Conservation (phyloP, 2,329 filamentous ascomycete species). For the Phaeosphaeria sp. region DNA sequence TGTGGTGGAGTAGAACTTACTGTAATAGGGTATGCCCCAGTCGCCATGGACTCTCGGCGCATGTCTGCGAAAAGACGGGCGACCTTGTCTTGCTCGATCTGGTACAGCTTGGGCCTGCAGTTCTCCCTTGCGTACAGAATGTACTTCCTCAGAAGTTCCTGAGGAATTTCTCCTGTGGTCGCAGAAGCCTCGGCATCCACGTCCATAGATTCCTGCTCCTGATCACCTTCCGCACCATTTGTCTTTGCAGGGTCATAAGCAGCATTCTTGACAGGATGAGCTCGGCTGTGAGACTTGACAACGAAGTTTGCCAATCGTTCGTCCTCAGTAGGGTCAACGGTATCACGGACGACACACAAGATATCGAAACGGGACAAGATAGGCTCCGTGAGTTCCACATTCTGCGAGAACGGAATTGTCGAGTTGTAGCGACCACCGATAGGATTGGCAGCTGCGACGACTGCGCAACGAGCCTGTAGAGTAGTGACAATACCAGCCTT, state of each 20-base stretch:
- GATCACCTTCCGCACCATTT: constrained; percentile 34
- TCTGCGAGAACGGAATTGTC: constrained; percentile 93
- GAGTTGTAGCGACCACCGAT: constrained; percentile 97
- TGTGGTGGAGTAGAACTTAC: constrained; percentile 61
- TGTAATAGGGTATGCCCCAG: constrained; percentile 96
- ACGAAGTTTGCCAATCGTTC: constrained; percentile 94
- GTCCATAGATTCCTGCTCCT: constrained; percentile 59
- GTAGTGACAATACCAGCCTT: constrained; percentile 99
- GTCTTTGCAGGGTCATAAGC: constrained; percentile 38
- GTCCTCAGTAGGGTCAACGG: constrained; percentile 89
- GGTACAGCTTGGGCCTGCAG: constrained; percentile 89
- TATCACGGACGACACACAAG: constrained; percentile 93
- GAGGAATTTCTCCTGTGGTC: constrained; percentile 77
- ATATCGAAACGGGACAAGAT: constrained; percentile 99
- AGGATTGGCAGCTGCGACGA: constrained; percentile 95
- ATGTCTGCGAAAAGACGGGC: constrained; percentile 94
- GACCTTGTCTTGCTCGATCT: constrained; percentile 98
- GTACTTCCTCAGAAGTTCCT: constrained; percentile 92
- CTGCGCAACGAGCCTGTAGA: constrained; percentile 91
- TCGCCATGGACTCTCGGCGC: constrained; percentile 89
- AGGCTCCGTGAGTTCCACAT: constrained; percentile 95
- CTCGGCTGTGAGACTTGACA: constrained; percentile 89
- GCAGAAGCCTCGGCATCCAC: constrained; percentile 58
- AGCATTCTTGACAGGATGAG: constrained; percentile 69
- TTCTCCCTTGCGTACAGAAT: constrained; percentile 93